These are phyloP conservation scores for Beta lomatogona DNA, from an alignment of 179 eudicot species.

Conservation along the genomic window DNA sequence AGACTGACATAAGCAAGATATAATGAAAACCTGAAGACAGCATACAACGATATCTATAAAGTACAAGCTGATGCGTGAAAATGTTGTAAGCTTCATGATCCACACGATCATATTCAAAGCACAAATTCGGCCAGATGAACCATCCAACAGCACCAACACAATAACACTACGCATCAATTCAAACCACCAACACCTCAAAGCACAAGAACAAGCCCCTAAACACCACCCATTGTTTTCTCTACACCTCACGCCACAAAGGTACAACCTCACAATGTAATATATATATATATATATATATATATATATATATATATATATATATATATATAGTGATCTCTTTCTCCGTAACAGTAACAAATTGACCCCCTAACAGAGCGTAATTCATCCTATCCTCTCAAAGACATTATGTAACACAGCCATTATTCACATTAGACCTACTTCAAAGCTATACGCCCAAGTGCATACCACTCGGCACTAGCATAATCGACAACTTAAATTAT, in stretches of 20 bases:
- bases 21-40: not conserved
- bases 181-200: too few species aligned
- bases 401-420: not conserved
- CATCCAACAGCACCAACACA: not conserved
- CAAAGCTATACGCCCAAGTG: not conserved
- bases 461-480: not conserved
- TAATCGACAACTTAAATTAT: not conserved
- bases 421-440: not conserved
- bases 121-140: not conserved
- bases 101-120: too few species aligned
- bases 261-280: too few species aligned
- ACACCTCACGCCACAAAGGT: too few species aligned
- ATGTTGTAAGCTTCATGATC: not conserved
- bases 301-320: too few species aligned
- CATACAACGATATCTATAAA: not conserved
- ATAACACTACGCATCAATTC: too few species aligned
- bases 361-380: not conserved
- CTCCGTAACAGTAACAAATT: too few species aligned
- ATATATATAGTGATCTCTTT: too few species aligned
- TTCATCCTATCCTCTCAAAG: not conserved
- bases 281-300: too few species aligned
- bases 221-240: too few species aligned
- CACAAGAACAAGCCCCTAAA: too few species aligned
- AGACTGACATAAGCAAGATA: not conserved
- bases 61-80: not conserved